Base-by-base conservation (phyloP, 106 monocot species). In the Allium cepa region DNA sequence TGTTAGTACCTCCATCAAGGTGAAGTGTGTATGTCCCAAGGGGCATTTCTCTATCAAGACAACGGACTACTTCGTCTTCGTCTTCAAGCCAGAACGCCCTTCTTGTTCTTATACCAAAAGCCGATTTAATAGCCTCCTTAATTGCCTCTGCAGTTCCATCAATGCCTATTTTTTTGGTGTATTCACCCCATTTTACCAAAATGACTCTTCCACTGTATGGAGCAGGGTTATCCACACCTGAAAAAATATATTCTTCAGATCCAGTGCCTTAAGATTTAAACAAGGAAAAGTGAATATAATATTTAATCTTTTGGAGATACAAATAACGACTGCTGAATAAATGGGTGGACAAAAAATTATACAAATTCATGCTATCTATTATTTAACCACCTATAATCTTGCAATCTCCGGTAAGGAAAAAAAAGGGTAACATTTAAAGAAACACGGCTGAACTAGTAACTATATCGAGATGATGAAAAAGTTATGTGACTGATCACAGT, bases 41-140 rank as follows among this genome's bases (percentile, higher is more conserved):
- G 17, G 95, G 95, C 95, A 91, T 96, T 66, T 88, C 95, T 68
- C 88, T 88, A 53, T 96, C 95, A 71, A 96, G 82, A 62, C 86
- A 80, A 13, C 91, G 80, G n/a, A 96, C 78, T 17, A 96, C 91
- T 68, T 91, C 91, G 73, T 92, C 95, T 74, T 96, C 95, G 76
- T 96, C 95, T 74, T 96, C 95, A 3, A 96, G 78, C 95, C 95
- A 96, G 78, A 96, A 96, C 26, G 88, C 88, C 58, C 95, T 81
- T 72, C 63, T 88, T 11, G 95, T 96, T 76, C 95, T 77, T 45
- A 96, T 68, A 46, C 95, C 88, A 75, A 96, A 96, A 67, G 95
- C 88, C 46, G 88, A 96, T 61, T 91, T 91, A 46, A 96, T 91
- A 51, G 91, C 91, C 56, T 96, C 95, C 74, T 91, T 96, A 28